Conservation (phyloP, 345 rosid species). For the Eutrema yunnanense region DNA sequence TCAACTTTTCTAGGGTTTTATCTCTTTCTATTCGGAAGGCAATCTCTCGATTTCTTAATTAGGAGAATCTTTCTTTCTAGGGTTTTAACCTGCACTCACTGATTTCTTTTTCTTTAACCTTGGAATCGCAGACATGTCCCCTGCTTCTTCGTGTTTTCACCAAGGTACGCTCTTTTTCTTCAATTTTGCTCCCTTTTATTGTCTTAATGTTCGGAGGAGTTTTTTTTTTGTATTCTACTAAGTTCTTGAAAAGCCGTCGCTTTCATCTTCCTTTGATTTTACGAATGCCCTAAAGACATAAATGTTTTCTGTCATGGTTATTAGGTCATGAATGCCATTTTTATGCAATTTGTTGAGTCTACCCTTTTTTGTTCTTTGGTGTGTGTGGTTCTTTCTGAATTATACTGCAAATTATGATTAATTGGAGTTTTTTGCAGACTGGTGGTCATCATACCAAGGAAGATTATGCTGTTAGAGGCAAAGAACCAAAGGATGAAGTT, state of each 20-base stretch:
- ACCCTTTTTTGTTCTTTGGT: background rate
- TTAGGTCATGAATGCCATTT: background rate
- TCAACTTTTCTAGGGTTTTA: background rate
- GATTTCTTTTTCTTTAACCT: background rate
- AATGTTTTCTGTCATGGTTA: background rate
- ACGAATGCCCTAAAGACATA: background rate
- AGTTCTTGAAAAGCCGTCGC: background rate
- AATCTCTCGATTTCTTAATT: background rate
- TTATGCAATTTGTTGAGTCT: background rate
- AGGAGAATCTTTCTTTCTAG: background rate
- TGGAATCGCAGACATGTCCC: conserved; percentile 75
- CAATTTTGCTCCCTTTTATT: background rate
- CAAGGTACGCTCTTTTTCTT: conserved; percentile 48
- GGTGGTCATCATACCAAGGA: conserved; percentile 80
- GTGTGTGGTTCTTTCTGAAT: background rate
- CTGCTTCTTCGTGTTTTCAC: conserved; percentile 91
- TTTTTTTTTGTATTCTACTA: background rate
- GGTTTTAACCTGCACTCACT: background rate
- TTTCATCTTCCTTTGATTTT: background rate
- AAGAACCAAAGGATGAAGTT: conserved; percentile 95
- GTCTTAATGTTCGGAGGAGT: background rate
- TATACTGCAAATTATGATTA: background rate
- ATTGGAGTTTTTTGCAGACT: conserved; percentile 36
- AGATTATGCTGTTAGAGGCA: conserved; percentile 93
- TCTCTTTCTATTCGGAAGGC: background rate